A percentile compares a stretch with the other conserved stretches of the same genome.
Conservation (phyloP, 2,329 filamentous ascomycete species). For the Penicillium sclerotiorum region DNA sequence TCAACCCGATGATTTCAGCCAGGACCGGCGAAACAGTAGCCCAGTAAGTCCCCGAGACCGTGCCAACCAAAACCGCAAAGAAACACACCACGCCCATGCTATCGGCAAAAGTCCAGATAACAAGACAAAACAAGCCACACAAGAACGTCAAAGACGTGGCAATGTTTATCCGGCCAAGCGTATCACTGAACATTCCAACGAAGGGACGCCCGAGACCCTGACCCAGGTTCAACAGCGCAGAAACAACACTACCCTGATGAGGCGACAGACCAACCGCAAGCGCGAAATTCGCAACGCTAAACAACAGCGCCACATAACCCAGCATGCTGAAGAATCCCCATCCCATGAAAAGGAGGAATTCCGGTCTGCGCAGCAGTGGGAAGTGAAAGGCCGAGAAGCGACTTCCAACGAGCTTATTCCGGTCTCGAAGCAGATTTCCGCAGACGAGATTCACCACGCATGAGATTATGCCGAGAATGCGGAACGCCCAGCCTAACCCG, state of each 20-base stretch:
- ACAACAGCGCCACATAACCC: conserved; percentile 67
- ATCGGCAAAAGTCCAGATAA: conserved; percentile 63
- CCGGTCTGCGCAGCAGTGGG: conserved; percentile 54
- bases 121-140: conserved; percentile 60
- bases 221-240: conserved; percentile 65
- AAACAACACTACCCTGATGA: conserved; percentile 63
- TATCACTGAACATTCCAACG: conserved; percentile 65
- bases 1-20: conserved; percentile 63
- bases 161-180: conserved; percentile 65
- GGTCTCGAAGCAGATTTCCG: conserved; percentile 58
- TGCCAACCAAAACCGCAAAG: conserved; percentile 61
- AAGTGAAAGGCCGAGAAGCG: conserved; percentile 57
- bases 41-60: conserved; percentile 64
- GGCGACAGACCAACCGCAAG: conserved; percentile 60
- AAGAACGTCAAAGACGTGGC: conserved; percentile 58
- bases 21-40: conserved; percentile 60
- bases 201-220: conserved; percentile 60
- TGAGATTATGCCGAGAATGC: conserved; percentile 59
- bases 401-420: conserved; percentile 59
- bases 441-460: conserved; percentile 57
- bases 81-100: conserved; percentile 61
- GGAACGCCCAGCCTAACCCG: conserved; percentile 63
- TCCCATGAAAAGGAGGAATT: conserved; percentile 60
- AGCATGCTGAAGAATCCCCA: conserved; percentile 66
- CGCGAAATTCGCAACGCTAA: conserved; percentile 66